Conservation (phyloP, 257 asterid species). For the Apocynum venetum region DNA sequence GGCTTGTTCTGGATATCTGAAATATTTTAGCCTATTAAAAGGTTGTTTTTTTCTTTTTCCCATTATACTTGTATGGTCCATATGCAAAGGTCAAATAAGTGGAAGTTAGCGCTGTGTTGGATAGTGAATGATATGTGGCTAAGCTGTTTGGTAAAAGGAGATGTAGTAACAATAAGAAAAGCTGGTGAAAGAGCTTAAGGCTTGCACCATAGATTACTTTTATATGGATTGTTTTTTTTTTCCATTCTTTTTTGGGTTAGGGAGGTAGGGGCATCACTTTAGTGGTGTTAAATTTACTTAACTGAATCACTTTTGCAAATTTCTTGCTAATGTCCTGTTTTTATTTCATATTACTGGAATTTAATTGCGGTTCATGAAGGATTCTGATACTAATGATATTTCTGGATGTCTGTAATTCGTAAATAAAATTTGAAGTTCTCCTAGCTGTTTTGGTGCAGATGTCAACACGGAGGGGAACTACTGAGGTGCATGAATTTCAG, state of each 20-base stretch:
- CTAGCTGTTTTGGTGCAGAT: slow-evolving; percentile 43
- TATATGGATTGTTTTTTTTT: background rate
- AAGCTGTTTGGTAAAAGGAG: background rate
- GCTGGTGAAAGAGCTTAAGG: background rate
- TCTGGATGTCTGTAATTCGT: background rate
- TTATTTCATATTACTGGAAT: background rate
- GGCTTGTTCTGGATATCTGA: too few relatives aligned
- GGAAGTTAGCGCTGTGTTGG: background rate
- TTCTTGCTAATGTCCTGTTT: background rate
- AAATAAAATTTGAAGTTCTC: background rate
- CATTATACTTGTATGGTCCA: background rate
- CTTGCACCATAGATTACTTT: background rate
- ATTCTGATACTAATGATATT: background rate
- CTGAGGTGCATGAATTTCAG: slow-evolving; percentile 86
- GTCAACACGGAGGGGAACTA: slow-evolving; percentile 73
- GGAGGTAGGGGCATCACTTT: background rate
- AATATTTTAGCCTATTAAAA: background rate
- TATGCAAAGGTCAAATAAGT: background rate
- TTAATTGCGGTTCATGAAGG: background rate
- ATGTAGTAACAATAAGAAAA: background rate
- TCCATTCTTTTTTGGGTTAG: background rate
- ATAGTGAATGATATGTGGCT: background rate
- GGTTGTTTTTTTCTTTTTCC: background rate
- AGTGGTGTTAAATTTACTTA: background rate
- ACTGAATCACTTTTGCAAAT: background rate